Base-by-base conservation (phyloP, 2,329 filamentous ascomycete species). In the Gaeumannomyces sp. region DNA sequence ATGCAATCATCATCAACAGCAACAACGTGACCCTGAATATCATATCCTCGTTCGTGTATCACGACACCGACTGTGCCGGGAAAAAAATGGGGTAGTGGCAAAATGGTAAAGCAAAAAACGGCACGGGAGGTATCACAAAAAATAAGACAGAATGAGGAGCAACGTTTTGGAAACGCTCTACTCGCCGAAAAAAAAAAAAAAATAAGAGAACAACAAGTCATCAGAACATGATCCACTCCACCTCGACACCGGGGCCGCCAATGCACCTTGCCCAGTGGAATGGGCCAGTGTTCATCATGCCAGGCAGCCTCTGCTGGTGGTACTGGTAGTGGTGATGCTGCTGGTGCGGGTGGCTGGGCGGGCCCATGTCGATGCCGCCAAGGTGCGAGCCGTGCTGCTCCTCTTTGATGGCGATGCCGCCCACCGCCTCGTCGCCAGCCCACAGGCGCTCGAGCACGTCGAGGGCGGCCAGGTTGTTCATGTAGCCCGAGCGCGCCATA, bases 381-480 rank as follows among this genome's bases (percentile, higher is more conserved):
- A n/a, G 35, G 38, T 45, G 29, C 33, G 35, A 16, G 22, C 50
- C 25, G 61, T 72, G 71, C 63, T 76, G 74, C 33, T 77, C 75
- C 59, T 77, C 77, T 65, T 76, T 72, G 69, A 73, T 76, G 25
- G 31, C 16, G 33, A 27, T 27, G n/a, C 38, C 35, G 22, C 29
- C 29, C 7, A 25, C 33, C 10, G n/a, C 56, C 3, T 19, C 45
- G 62, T 86, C 83, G 62, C 82, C 83, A 16, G 81, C 81, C 93
- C 94, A 97, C 22, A 96, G 84, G 71, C 88, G 87, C 79, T 97
- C 93, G 58, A 97, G 78, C 4, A 97, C 87, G 71, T 95, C 91
- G 31, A 97, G 82, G 10, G 91, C 92, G 8, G 90, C 90, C 57
- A 96, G 83, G 74, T 97, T 97, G 77, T 97, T 97, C 81, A 93